These are phyloP conservation scores for Jacaranda mimosifolia DNA, from an alignment of 257 asterid species.

Conservation along the genomic window DNA sequence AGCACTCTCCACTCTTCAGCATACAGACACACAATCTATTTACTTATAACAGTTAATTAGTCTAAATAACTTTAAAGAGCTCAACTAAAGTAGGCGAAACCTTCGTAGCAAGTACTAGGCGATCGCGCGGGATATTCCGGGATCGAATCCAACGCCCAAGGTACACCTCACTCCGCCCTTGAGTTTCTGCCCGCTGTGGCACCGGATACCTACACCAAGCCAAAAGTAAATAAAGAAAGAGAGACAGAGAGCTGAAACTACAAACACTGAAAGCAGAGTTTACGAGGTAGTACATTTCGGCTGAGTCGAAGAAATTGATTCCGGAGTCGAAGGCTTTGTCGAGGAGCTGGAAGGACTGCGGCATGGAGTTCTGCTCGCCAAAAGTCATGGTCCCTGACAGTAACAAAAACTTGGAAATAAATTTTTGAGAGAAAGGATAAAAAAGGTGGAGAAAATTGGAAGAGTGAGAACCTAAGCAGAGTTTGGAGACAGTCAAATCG, in stretches of 20 bases:
- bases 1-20: background rate
- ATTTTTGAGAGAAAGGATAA: background rate
- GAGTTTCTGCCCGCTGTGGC: constrained; percentile 85
- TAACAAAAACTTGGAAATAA: constrained; percentile 3
- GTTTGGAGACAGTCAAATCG: constrained; percentile 69
- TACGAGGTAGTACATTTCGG: constrained; percentile 64
- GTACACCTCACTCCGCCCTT: constrained; percentile 89
- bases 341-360: constrained; percentile 71
- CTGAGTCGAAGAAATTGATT: constrained; percentile 86
- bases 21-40: background rate
- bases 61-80: background rate
- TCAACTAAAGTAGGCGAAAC: constrained; percentile 41
- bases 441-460: background rate
- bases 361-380: constrained; percentile 78
- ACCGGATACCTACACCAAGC: constrained; percentile 77
- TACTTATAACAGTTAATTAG: background rate
- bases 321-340: constrained; percentile 82
- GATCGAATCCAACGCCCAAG: constrained; percentile 60
- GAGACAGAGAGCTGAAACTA: background rate
- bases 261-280: background rate
- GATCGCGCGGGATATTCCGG: constrained; percentile 65
- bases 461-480: constrained; percentile 65
- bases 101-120: constrained; percentile 81
- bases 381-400: constrained; percentile 81
- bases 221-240: background rate